These are phyloP conservation scores for Talaromyces ruber DNA, from an alignment of 495 filamentous ascomycete species.

Conservation along the genomic window DNA sequence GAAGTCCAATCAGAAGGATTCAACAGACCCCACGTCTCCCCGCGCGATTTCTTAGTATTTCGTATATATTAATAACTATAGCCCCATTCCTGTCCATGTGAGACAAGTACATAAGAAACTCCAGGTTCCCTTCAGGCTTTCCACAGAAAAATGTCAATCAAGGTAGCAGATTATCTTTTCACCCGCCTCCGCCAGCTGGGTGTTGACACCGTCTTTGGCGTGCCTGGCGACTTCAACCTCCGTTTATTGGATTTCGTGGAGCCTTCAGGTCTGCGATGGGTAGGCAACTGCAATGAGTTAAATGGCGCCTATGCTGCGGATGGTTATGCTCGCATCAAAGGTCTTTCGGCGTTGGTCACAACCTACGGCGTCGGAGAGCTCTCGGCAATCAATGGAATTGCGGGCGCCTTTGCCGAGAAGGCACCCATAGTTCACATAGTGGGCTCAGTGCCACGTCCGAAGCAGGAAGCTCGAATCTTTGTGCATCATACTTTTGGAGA, in stretches of 20 bases:
- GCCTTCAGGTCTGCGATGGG: conserved; percentile 36
- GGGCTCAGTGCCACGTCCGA: conserved; percentile 18
- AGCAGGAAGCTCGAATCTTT: conserved; percentile 16
- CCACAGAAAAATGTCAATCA: conserved; percentile 13
- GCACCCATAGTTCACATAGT: conserved; percentile 79
- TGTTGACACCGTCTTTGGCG: conserved; percentile 40
- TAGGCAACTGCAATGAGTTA: conserved; percentile 74
- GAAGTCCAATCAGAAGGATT: not conserved
- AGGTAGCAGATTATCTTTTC: conserved; percentile 43
- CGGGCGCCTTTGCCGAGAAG: conserved; percentile 65
- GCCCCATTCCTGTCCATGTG: too few species aligned
- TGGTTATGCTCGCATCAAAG: conserved; percentile 69
- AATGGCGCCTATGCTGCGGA: conserved; percentile 79
- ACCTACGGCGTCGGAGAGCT: conserved; percentile 80
- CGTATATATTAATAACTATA: not conserved
- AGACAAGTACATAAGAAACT: too few species aligned
- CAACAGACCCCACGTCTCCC: not conserved
- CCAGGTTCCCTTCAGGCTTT: too few species aligned
- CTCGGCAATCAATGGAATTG: conserved; percentile 65
- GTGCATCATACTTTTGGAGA: conserved; percentile 39
- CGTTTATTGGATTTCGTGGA: not conserved
- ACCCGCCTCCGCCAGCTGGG: conserved; percentile 40
- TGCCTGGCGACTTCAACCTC: conserved; percentile 33
- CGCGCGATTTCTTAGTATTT: not conserved
- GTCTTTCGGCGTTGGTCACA: conserved; percentile 64